Base-by-base conservation (phyloP, 2,329 filamentous ascomycete genomes). In the Raffaelea arxii region DNA sequence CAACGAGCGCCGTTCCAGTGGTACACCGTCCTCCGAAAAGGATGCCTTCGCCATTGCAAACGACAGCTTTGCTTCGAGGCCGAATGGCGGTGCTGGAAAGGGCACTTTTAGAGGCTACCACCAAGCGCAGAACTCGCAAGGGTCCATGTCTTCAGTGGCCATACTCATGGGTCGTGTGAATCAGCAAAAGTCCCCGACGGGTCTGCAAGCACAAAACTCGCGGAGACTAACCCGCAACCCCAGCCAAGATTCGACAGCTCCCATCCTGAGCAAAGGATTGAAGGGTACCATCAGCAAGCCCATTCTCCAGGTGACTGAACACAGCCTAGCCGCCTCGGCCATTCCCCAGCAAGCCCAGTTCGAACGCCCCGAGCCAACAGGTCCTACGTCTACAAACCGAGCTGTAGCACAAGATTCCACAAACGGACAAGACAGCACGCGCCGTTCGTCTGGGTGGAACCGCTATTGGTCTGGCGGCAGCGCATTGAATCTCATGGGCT, bases 391-490 rank as follows among this genome's bases (percentile, higher is more conserved):
- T 27, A 16, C 36, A 25, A 12, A 25, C 52, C 66, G 66, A 48
- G 66, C 63, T 47, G 58, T 60, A 36, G 51, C 60, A 57, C 50
- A 60, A 51, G 49, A 51, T 51, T 63, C 59, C 45, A 16, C 56
- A 51, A 51, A 64, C 40, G 53, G 55, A 44, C 59, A 72, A 43
- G 71, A 68, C 42, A 65, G 64, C 39, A 65, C 69, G 19, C 71
- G 79, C 46, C 72, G 78, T 57, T 86, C 81, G 55, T 86, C 82
- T 4, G 82, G 82, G 41, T 88, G 84, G 84, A 86, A 86, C 61
- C 70, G 78, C 45, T 88, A 87, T 63, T 88, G 84, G 76, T 85
- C 82, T 14, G 82, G 82, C 43, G 84, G 83, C 45, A 84, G 82
- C 53, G 75, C 80, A 7, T 65, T 82, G 47, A 82, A 82, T 56